Percentiles rank a stretch among this genome's conserved stretches.
phyloP scores from a whole-genome alignment of 108 stramenopile genomes.

The Nitzschia inconspicua region DNA sequence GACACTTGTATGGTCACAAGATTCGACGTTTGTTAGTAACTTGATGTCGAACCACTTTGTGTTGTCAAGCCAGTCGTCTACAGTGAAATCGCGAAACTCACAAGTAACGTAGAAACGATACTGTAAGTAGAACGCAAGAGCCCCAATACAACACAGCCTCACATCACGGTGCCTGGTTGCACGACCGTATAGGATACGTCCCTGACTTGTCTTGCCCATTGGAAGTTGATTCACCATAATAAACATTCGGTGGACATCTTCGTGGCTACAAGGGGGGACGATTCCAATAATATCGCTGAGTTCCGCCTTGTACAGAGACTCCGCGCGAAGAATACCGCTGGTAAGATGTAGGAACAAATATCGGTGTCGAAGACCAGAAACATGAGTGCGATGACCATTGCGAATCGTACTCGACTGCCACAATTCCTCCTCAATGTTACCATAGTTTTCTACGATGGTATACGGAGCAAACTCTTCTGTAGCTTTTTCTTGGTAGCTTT shows the following conservation, averaged over 20 bases:
- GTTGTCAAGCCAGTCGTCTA: no score
- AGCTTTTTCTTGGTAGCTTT: background rate
- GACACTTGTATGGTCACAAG: no score
- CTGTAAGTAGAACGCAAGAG: background rate
- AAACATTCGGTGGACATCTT: background rate
- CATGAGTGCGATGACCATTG: background rate
- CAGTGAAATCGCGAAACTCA: no score
- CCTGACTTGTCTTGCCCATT: conserved; percentile 3
- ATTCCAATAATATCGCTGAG: conserved; percentile 4
- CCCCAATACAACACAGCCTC: background rate
- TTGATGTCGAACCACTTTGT: no score
- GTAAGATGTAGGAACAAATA: background rate
- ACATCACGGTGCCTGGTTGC: conserved; percentile 11
- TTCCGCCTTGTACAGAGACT: conserved; percentile 3
- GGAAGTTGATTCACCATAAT: conserved; percentile 1
- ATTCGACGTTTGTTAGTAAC: no score
- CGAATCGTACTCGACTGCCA: background rate
- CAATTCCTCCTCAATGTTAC: background rate
- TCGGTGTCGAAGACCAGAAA: background rate
- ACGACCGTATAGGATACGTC: conserved; percentile 4
- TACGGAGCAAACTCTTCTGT: background rate
- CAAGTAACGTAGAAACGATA: background rate
- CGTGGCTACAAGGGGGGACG: no score
- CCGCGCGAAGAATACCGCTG: conserved; percentile 1
- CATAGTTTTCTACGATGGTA: background rate